These are phyloP conservation scores for Mycosarcoma mackinlayi DNA, from an alignment of 1,284 basidiomycete species.

Conservation along the genomic window DNA sequence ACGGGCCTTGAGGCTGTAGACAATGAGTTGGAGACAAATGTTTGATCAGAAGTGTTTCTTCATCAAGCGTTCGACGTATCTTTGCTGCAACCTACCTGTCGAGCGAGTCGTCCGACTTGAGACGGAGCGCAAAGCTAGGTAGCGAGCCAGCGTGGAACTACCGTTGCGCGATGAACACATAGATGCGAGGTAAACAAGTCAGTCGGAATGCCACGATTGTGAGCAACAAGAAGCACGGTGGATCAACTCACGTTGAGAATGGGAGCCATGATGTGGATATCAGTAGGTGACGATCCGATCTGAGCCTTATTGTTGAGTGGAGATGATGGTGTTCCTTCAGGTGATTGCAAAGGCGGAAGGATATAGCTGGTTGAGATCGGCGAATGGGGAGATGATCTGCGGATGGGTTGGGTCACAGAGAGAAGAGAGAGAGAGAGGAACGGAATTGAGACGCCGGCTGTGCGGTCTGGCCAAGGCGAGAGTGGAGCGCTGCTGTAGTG, in stretches of 20 bases:
- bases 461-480: too few species aligned
- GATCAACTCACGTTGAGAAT: slow-evolving; percentile 61
- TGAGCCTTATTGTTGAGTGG: slow-evolving; percentile 5
- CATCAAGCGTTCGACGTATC: too few species aligned
- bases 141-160: slow-evolving; percentile 65
- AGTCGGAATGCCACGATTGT: slow-evolving; percentile 3
- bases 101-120: slow-evolving; percentile 60
- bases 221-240: not conserved
- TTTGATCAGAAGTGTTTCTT: not conserved
- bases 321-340: not conserved
- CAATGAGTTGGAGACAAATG: not conserved
- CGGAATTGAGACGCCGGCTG: slow-evolving; percentile 34
- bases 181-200: not conserved
- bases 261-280: slow-evolving; percentile 49
- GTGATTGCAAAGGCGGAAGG: not conserved
- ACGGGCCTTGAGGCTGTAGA: slow-evolving; percentile 50
- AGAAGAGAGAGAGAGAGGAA: not conserved
- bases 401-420: too few species aligned
- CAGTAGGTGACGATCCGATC: slow-evolving; percentile 4
- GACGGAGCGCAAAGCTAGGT: slow-evolving; percentile 64
- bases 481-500: slow-evolving; percentile 3
- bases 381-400: slow-evolving; percentile 20
- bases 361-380: slow-evolving; percentile 1
- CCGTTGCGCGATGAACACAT: not conserved
- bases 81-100: slow-evolving; percentile 54